Evolutionary conservation across 192 early-diverging fungal genomes (phyloP).

Genomic region (Backusella circina): DNA sequence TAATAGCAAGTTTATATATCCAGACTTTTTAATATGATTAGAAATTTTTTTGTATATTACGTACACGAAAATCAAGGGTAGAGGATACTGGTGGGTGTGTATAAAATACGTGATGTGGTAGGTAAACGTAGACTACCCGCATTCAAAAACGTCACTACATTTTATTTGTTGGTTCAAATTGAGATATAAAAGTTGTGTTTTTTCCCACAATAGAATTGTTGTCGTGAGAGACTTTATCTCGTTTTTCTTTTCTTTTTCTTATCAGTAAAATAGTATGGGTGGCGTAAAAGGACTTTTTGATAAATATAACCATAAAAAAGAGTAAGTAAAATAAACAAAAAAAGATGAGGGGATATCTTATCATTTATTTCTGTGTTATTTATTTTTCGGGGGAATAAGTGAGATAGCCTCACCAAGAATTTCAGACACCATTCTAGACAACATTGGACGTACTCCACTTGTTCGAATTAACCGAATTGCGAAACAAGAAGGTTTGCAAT

Average conservation of each 20-base stretch:
- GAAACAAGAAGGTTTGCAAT: slow-evolving; percentile 87
- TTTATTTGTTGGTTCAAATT: neutral
- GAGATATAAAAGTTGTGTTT: neutral
- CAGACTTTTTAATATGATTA: too few relatives aligned
- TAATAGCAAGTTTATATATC: too few relatives aligned
- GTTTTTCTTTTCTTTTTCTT: neutral
- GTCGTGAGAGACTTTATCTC: neutral
- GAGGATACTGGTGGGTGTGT: too few relatives aligned
- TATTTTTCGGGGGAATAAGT: neutral
- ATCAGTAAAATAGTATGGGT: neutral
- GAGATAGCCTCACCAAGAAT: slow-evolving; percentile 65
- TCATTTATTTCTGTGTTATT: neutral
- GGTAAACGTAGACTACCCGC: too few relatives aligned
- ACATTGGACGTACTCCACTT: slow-evolving; percentile 95
- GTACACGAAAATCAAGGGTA: too few relatives aligned
- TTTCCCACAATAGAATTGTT: neutral
- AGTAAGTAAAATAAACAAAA: neutral
- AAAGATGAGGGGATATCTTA: too few relatives aligned
- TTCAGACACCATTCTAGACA: slow-evolving; percentile 84
- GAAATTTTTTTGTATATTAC: too few relatives aligned
- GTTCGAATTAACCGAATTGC: slow-evolving; percentile 90
- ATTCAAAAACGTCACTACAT: neutral
- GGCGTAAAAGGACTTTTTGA: neutral
- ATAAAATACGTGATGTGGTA: too few relatives aligned
- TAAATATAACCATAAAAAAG: neutral